Evolutionary conservation across 352 stramenopile genomes (phyloP), one percentile per base, ranked within the genome.

Genomic region (Pythium aquatile): DNA sequence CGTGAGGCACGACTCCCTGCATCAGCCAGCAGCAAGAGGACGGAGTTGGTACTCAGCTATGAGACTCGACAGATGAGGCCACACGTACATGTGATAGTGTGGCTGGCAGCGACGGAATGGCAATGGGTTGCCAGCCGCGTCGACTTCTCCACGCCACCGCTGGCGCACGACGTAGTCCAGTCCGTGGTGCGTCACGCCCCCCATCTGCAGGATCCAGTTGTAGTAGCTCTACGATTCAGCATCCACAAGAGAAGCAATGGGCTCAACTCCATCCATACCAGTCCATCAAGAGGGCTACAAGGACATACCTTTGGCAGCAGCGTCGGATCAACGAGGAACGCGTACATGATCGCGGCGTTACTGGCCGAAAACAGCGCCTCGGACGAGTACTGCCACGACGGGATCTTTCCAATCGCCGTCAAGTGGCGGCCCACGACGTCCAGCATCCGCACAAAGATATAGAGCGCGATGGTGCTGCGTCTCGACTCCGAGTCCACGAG

Each of bases 401-500:
- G 81, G 14, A 93, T 60, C 35, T 75, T 61, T 6, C 75, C 77
- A 29, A 78, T 74, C 2, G 78, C 78, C 53, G 76, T 81, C 35
- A 93, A 72, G 52, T 91, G 83, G 44, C 87, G 83, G 20, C 83
- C 81, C 13, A 93, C 75, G 5, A 96, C 76, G 65, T 96, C 85
- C 33, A 96, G 68, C 83, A 93, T 92, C 46, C 85, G 83, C 40
- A 94, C 79, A 61, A 96, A 93, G 55, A 93, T 86, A 68, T 96
- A 96, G 44, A 96, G 73, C 60, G 87, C 81, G 55, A 94, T 88
- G 26, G 83, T 89, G 40, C 53, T 84, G 10, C 85, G 83, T 9
- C 87, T 77, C 10, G 73, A 73, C 9, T 75, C 73, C 30, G 85
- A 83, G 46, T 96, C 87, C 26, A 94, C 65, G 17, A 96, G 69